Percentiles rank a stretch among this genome's conserved stretches.
Conservation (phyloP, 768 basidiomycete species). For the Boletales sp. region DNA sequence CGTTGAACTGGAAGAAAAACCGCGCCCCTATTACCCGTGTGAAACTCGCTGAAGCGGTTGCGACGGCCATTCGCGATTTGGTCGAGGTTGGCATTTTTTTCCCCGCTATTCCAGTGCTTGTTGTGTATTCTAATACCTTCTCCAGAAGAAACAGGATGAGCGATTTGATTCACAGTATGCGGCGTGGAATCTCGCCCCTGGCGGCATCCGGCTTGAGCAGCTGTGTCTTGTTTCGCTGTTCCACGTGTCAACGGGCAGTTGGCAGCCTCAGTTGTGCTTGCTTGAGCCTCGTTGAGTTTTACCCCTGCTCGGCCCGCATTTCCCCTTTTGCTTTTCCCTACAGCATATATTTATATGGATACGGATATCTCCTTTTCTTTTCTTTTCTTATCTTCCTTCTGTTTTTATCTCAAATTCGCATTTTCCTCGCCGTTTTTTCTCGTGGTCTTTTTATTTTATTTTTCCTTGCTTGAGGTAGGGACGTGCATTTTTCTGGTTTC, state of each 20-base stretch:
- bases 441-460: not conserved
- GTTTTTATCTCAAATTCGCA: no score
- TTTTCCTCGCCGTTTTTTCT: not conserved
- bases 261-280: conserved; percentile 73
- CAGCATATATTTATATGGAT: not conserved
- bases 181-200: conserved; percentile 22
- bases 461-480: no score
- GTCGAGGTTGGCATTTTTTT: conserved; percentile 41
- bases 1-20: conserved; percentile 68
- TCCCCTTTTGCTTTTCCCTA: not conserved
- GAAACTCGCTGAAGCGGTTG: conserved; percentile 73
- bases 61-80: conserved; percentile 66
- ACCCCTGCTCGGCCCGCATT: not conserved
- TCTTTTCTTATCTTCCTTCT: not conserved
- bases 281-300: conserved; percentile 11
- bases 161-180: conserved; percentile 7
- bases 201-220: conserved; percentile 23
- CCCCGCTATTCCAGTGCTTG: not conserved
- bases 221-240: conserved; percentile 66
- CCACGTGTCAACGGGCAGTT: conserved; percentile 76
- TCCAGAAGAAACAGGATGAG: conserved; percentile 13
- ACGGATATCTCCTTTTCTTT: not conserved
- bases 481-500: no score
- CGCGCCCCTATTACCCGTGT: conserved; percentile 71
- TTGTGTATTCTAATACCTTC: conserved; percentile 7